Evolutionary conservation across 441 rosid genomes (phyloP), one percentile per base, ranked within the genome.

Genomic region (Omphalea diandra): DNA sequence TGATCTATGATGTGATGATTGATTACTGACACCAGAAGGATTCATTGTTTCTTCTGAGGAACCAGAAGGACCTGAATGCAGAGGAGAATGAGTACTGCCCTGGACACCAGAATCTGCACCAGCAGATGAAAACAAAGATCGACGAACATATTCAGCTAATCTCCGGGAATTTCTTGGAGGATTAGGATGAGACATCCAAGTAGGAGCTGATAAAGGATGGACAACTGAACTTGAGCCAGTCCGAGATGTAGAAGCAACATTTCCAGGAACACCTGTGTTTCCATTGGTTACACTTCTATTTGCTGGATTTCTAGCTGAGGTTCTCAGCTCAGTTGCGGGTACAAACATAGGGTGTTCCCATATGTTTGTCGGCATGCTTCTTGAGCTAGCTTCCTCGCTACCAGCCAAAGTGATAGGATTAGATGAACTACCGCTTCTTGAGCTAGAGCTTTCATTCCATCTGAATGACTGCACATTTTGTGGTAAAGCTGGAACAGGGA

Each of bases 71-170:
- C 76, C 83, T 11, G 83, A 53, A 67, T 76, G 80, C 70, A 66
- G 76, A 33, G 82, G 68, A 49, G 79, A 36, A 71, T 72, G 75
- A 65, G 69, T 75, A 67, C 82, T 81, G 78, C 83, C 80, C 58
- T 83, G 90, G 49, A 76, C 86, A 47, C 80, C 86, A 68, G 78
- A 46, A 44, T 85, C 96, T 57, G 81, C 69, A 64, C 65, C 80
- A 67, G 68, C 58, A 56, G 93, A 78, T 81, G 95, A 71, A 80
- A 87, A 72, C 75, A 90, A 75, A 2, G 98, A 90, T 38, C 90
- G 84, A 63, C 89, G 93, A 71, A 84, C 85, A 75, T 83, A 82
- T 75, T 89, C 99, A n/a, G 94, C 81, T 65, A 88, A 70, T 65
- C 97, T 86, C 14, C 87, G 82, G 7, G 87, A 90, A 79, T 78